phyloP scores from a whole-genome alignment of 2,329 filamentous ascomycete species.

The Alternaria metachromatica region DNA sequence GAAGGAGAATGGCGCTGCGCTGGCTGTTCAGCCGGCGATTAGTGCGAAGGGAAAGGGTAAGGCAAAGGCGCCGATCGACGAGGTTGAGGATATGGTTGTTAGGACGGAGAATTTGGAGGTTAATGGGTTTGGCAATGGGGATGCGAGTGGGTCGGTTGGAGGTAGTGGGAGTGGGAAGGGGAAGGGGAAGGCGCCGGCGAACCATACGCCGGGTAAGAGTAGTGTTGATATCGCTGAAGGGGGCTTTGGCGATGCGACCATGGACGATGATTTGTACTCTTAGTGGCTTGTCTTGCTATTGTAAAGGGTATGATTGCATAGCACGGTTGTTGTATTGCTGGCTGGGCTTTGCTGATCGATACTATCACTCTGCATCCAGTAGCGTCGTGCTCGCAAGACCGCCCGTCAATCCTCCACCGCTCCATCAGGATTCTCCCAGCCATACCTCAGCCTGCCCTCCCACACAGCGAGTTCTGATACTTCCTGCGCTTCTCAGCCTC shows the following conservation, averaged over 20 bases:
- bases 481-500: too few relatives aligned
- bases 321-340: too few relatives aligned
- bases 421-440: too few relatives aligned
- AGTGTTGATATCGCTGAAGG: slow-evolving; percentile 45
- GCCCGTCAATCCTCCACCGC: too few relatives aligned
- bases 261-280: slow-evolving; percentile 54
- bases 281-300: slow-evolving; percentile 2
- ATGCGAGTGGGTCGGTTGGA: not conserved
- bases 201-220: slow-evolving; percentile 40
- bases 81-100: slow-evolving; percentile 52
- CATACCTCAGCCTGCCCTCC: too few relatives aligned
- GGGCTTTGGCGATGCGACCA: slow-evolving; percentile 50
- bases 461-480: too few relatives aligned
- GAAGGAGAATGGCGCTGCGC: slow-evolving; percentile 46
- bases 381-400: too few relatives aligned
- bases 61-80: slow-evolving; percentile 20
- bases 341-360: too few relatives aligned
- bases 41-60: slow-evolving; percentile 39
- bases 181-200: slow-evolving; percentile 46
- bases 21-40: not conserved
- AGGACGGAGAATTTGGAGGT: slow-evolving; percentile 48
- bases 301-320: not conserved
- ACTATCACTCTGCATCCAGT: too few relatives aligned
- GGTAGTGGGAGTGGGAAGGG: slow-evolving; percentile 30
- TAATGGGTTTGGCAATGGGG: slow-evolving; percentile 27